phyloP scores from a whole-genome alignment of 257 asterid genomes.

The Solanum infundibuliforme region DNA sequence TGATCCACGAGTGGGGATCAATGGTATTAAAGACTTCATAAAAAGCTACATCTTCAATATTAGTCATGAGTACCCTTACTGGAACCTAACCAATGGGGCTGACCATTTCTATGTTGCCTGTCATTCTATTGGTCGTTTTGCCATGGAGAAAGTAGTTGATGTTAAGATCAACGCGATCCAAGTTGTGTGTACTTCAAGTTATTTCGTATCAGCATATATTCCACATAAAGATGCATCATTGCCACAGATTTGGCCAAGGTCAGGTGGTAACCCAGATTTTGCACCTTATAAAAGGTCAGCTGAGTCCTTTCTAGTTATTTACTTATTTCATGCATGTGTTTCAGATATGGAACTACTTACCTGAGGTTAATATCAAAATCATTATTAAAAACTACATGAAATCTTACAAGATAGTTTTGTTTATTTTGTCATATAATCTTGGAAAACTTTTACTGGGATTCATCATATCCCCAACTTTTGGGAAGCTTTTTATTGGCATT shows the following conservation, averaged over 20 bases:
- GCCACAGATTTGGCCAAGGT: constrained; percentile 92
- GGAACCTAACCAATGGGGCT: constrained; percentile 79
- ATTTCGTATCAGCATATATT: constrained; percentile 53
- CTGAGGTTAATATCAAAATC: not conserved
- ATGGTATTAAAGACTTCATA: constrained; percentile 56
- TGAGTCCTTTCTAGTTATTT: not conserved
- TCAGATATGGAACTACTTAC: not conserved
- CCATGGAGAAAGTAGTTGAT: constrained; percentile 54
- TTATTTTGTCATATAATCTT: not conserved
- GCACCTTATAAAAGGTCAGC: constrained; percentile 41
- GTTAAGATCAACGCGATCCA: constrained; percentile 68
- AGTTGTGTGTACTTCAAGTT: constrained; percentile 76
- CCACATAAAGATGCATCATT: constrained; percentile 83
- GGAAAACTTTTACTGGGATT: not conserved
- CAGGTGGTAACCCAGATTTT: constrained; percentile 36
- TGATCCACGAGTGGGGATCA: constrained; percentile 56
- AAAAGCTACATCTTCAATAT: constrained; percentile 44
- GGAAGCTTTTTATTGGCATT: not conserved
- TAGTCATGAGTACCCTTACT: constrained; percentile 48
- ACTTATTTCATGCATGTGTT: not conserved
- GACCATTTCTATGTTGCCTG: constrained; percentile 87
- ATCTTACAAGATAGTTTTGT: not conserved
- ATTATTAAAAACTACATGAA: not conserved
- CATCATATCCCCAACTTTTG: not conserved
- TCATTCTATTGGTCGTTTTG: constrained; percentile 70